These are phyloP conservation scores for Picea abies DNA, from an alignment of 83 land plant species.

Conservation along the genomic window DNA sequence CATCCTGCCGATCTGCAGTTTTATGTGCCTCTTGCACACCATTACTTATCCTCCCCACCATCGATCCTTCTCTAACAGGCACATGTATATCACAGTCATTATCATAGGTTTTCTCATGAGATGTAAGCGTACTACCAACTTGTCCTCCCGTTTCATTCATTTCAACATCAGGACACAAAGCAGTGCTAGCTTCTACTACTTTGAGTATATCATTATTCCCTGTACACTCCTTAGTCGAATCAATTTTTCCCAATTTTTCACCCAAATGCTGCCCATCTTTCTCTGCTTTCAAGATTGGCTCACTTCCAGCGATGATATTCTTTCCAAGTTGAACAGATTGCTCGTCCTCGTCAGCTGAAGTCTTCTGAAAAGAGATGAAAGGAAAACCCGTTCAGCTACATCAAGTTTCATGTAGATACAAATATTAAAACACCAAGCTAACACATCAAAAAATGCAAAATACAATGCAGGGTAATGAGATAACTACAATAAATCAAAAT, in stretches of 20 bases:
- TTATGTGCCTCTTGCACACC: neutral
- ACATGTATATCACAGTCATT: neutral
- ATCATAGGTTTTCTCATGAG: neutral
- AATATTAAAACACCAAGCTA: neutral
- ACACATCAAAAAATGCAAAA: neutral
- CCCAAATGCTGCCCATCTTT: conserved; percentile 11
- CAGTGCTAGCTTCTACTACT: neutral
- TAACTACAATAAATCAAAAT: neutral
- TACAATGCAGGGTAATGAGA: neutral
- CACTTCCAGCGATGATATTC: conserved; percentile 1
- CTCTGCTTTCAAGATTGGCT: conserved; percentile 12
- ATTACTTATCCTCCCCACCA: neutral
- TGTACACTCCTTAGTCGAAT: neutral
- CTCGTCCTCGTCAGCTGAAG: conserved; percentile 14
- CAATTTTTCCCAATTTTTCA: neutral
- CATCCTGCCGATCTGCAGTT: conserved; percentile 12
- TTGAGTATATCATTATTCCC: neutral
- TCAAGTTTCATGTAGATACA: conserved; percentile 1
- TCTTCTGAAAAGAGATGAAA: conserved; percentile 13
- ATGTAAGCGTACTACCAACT: neutral
- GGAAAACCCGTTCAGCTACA: neutral
- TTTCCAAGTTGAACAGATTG: neutral
- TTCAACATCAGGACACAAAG: neutral
- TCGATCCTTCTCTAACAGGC: conserved; percentile 3
- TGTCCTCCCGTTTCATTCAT: neutral